Base-by-base conservation (phyloP, 352 stramenopile genomes). In the Pythium grandisporangium region DNA sequence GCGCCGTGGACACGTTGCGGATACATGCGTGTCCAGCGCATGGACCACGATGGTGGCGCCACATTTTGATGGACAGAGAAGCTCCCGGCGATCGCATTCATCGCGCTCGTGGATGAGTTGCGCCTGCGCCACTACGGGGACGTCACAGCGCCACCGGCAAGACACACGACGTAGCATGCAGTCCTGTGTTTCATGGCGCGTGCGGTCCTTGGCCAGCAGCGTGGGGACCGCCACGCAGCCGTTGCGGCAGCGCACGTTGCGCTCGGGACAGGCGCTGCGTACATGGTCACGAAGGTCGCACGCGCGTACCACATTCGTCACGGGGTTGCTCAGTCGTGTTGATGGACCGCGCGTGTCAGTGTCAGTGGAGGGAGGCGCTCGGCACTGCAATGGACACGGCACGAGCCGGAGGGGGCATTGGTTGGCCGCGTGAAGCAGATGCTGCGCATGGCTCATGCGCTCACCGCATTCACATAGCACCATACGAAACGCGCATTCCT, bases 161-260 rank as follows among this genome's bases (percentile, higher is more conserved):
- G 22, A 12, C 29, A 87, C 65, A 24, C 65, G 65, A 11, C 74
- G 73, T 20, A 86, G 49, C 2, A 48, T 20, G 37, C 73, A 90
- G 2, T 55, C 19, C 1, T 45, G 22, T 4, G 41, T 47, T 34
- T 90, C 77, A 39, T 90, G 77, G 14, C 47, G 5, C 10, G 53
- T 38, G 13, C 73, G 77, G 29, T 76, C 48, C 25, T 65, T 63
- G 21, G 53, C 45, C 13, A 71, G 36, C 26, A 87, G 23, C 30
- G 63, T 58, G n/a, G n/a, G n/a, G 22, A 51, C 69, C 6, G 56
- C 49, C 6, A 35, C 43, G 37, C 77, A 90, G 32, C 77, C 73
- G 38, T 85, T 84, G 47, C 69, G 74, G 40, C 77, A 90, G 8
- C 73, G 77, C 38, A 87, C 74, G 12, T 55, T 48, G 6, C 73